Base-by-base conservation (phyloP, 371 early-diverging fungal genomes). In the Chytridium lagenaria region DNA sequence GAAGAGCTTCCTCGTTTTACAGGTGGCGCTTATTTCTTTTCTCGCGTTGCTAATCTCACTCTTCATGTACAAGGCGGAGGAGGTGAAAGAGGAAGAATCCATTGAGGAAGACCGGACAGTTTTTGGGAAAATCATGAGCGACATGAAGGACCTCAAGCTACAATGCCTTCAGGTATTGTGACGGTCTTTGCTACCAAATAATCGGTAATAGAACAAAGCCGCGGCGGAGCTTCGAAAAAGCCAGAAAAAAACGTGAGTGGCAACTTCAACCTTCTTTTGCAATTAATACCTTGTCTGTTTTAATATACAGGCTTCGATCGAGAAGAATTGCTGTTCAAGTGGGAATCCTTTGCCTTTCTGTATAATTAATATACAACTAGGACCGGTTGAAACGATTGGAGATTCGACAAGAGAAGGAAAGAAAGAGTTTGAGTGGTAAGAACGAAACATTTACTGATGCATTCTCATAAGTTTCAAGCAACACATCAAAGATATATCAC, bases 141-240 rank as follows among this genome's bases (percentile, higher is more conserved):
- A 75, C 31, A 75, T 75, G 75, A 75, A 75, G 59, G 63, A 51
- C 30, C 57, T 75, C 28, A 75, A 69, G 59, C 49, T 67, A 28
- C 70, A 66, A 30, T 70, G 75, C 55, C 61, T 59, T 44, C 75
- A 70, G 44, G 70, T 67, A 15, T 16, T 10, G 19, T 16, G 19
- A 26, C 16, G 16, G 19, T 55, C 26, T 55, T 7, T 7, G 10
- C 15, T 16, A 15, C 3, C 59, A 1, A n/a, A n/a, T n/a, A n/a
- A n/a, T n/a, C n/a, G n/a, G n/a, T n/a, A n/a, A n/a, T 38, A 74
- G 74, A 74, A 74, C 36, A 74, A 51, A 12, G 30, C 59, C 1
- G 74, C 74, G 5, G 74, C 74, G 19, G 74, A 75, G n/a, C 33
- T 51, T 26, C 69, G 69, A 44, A 75, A 70, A 67, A 30, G 70